Evolutionary conservation across 148 eudicot genomes (phyloP).

Genomic region (Fagopyrum homotropicum): DNA sequence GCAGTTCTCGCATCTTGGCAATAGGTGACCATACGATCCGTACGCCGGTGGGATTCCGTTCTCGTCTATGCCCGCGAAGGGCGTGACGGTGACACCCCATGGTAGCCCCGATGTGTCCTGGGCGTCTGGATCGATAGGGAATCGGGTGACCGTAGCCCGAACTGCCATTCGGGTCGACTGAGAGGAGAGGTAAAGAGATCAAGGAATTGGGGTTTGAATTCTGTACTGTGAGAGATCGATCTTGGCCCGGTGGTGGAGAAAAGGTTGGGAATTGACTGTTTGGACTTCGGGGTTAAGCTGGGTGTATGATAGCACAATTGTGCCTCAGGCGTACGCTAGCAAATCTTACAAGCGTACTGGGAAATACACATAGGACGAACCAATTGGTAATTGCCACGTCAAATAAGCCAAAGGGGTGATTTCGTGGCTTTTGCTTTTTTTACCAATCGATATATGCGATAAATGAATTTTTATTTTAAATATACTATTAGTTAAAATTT

Average conservation of each 20-base stretch:
- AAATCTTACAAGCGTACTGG: background rate
- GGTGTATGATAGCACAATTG: background rate
- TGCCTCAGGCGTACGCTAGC: background rate
- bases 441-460: no score
- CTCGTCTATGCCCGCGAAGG: constrained; percentile 69
- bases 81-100: constrained; percentile 80
- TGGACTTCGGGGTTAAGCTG: background rate
- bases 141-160: constrained; percentile 57
- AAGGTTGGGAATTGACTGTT: background rate
- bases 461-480: no score
- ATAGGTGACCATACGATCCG: constrained; percentile 65
- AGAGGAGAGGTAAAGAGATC: constrained; percentile 13
- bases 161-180: constrained; percentile 52
- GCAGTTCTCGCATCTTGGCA: constrained; percentile 94
- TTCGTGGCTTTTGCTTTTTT: no score
- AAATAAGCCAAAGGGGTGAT: no score
- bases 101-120: constrained; percentile 71
- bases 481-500: no score
- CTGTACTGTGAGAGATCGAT: background rate
- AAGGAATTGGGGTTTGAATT: background rate
- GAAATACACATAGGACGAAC: no score
- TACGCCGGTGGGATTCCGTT: constrained; percentile 58
- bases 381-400: no score
- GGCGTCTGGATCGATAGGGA: constrained; percentile 54
- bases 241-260: background rate